Evolutionary conservation across 345 rosid genomes (phyloP).

Genomic region (Streptanthus diversifolius): DNA sequence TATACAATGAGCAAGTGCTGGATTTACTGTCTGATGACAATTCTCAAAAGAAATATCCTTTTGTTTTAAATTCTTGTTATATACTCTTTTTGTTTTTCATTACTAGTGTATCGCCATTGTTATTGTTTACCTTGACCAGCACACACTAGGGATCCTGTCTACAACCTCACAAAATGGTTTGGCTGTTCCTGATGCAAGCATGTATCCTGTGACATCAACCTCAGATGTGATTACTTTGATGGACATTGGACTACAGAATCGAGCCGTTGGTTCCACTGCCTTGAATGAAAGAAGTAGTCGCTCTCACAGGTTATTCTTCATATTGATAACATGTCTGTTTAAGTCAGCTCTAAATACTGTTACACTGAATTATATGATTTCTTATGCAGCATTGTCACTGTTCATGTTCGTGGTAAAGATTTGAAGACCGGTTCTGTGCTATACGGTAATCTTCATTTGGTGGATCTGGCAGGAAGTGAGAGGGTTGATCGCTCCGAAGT

Average conservation of each 20-base stretch:
- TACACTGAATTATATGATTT: not conserved
- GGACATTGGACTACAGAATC: conserved; percentile 65
- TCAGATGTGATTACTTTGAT: conserved; percentile 74
- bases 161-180: conserved; percentile 56
- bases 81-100: not conserved
- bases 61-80: not conserved
- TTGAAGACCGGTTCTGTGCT: conserved; percentile 46
- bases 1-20: conserved; percentile 85
- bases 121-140: conserved; percentile 53
- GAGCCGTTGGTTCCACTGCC: conserved; percentile 77
- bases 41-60: conserved; percentile 87
- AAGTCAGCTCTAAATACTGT: not conserved
- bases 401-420: conserved; percentile 84
- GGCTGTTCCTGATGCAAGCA: conserved; percentile 92
- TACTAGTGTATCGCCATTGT: conserved; percentile 9
- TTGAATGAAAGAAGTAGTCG: conserved; percentile 95
- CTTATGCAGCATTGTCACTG: conserved; percentile 64
- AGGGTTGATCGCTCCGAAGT: conserved; percentile 93
- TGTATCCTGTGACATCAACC: conserved; percentile 66
- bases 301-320: conserved; percentile 67
- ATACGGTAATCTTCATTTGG: conserved; percentile 81
- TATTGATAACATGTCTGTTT: not conserved
- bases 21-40: conserved; percentile 58
- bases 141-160: conserved; percentile 71
- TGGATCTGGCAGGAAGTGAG: conserved; percentile 98